A percentile compares a stretch with the other conserved stretches of the same genome.
Conservation (phyloP, 192 early-diverging fungal species). For the Backusella mclennaniae region DNA sequence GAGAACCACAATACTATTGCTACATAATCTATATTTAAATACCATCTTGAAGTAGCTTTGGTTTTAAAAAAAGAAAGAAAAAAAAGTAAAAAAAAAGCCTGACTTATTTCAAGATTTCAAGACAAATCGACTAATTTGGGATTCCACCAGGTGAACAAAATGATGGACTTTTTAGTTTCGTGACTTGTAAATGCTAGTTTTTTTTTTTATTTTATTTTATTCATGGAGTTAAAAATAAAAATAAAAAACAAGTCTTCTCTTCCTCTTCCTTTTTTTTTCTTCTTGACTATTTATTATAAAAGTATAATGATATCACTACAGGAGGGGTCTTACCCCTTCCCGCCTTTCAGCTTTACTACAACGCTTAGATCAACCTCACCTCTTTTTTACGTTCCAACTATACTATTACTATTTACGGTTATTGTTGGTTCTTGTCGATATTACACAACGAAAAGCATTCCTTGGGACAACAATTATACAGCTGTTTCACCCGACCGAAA, state of each 20-base stretch:
- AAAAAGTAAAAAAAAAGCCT: background rate
- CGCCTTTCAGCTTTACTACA: slow-evolving; percentile 27
- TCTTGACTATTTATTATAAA: background rate
- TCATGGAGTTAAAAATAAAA: background rate
- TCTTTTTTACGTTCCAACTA: slow-evolving; percentile 23
- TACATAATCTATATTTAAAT: too few relatives aligned
- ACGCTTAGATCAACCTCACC: slow-evolving; percentile 22
- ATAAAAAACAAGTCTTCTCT: background rate
- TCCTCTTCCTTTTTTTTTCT: background rate
- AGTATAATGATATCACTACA: background rate
- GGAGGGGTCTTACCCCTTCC: slow-evolving; percentile 12
- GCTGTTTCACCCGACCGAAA: slow-evolving; percentile 1
- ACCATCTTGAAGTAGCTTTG: too few relatives aligned
- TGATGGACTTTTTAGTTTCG: background rate
- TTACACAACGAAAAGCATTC: slow-evolving; percentile 1
- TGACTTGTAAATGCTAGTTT: background rate
- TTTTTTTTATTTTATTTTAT: background rate
- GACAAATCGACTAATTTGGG: background rate
- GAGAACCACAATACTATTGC: too few relatives aligned
- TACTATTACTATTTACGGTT: slow-evolving; percentile 12
- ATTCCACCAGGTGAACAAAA: background rate
- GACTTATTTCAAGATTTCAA: background rate
- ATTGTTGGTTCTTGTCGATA: slow-evolving; percentile 20
- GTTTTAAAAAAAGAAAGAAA: background rate
- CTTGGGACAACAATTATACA: background rate